Evolutionary conservation across 495 filamentous ascomycete genomes (phyloP).

Genomic region (Penicillium paradoxum): DNA sequence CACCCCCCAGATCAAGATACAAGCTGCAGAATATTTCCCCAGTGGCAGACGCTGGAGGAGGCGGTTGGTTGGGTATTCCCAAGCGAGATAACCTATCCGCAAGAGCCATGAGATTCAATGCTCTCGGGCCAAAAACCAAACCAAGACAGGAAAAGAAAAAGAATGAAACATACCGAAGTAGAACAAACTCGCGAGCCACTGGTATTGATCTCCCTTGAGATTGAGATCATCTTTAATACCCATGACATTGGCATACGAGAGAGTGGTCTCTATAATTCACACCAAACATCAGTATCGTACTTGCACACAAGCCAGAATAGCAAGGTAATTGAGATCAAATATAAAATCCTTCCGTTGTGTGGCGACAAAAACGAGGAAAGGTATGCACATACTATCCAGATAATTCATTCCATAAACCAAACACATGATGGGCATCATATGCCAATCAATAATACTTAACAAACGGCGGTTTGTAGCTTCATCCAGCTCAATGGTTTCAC

Average conservation of each 20-base stretch:
- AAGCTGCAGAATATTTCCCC: constrained; percentile 54
- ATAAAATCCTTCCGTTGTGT: not conserved
- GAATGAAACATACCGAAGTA: constrained; percentile 48
- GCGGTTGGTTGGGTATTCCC: constrained; percentile 59
- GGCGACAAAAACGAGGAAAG: not conserved
- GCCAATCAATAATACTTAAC: constrained; percentile 53
- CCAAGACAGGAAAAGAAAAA: not conserved
- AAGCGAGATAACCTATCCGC: constrained; percentile 52
- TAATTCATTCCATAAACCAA: constrained; percentile 61
- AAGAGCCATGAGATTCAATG: not conserved
- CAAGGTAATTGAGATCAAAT: too few species aligned
- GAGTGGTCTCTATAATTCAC: constrained; percentile 46
- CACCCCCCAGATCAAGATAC: constrained; percentile 55
- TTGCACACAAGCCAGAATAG: not conserved
- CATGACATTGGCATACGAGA: constrained; percentile 62
- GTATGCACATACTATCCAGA: constrained; percentile 46
- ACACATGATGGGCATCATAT: constrained; percentile 61
- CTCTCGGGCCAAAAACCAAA: not conserved
- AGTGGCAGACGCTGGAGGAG: constrained; percentile 56
- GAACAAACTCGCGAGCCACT: constrained; percentile 55
- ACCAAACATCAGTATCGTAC: not conserved
- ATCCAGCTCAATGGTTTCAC: constrained; percentile 48
- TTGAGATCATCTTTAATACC: constrained; percentile 50
- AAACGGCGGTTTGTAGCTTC: constrained; percentile 52
- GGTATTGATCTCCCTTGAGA: constrained; percentile 41